These are phyloP conservation scores for Aspergillus texensis DNA, from an alignment of 2,329 filamentous ascomycete genomes.

Conservation along the genomic window DNA sequence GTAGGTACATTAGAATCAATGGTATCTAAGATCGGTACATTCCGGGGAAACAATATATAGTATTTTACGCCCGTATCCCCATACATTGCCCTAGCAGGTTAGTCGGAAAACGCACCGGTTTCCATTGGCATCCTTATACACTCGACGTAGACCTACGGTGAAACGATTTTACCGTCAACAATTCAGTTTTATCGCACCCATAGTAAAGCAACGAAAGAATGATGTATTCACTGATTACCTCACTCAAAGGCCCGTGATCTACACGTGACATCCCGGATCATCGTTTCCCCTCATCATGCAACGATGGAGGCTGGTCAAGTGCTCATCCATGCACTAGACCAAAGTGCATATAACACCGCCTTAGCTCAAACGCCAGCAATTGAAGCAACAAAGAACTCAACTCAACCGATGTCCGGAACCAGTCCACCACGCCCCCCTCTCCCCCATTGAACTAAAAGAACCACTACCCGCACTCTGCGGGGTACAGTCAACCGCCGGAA, in stretches of 20 bases:
- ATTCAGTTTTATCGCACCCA: neutral
- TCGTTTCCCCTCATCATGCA: conserved; percentile 3
- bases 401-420: neutral
- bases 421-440: neutral
- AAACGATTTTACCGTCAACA: neutral
- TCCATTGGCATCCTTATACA: neutral
- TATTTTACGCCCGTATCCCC: neutral
- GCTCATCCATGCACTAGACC: neutral
- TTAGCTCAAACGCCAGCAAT: neutral
- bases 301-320: conserved; percentile 1
- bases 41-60: neutral
- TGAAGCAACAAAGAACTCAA: neutral
- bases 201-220: neutral
- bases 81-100: neutral
- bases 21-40: neutral
- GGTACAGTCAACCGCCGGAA: neutral
- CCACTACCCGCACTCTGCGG: conserved; percentile 1
- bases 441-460: neutral
- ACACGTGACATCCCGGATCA: conserved; percentile 7
- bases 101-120: neutral
- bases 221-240: neutral
- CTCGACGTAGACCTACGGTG: neutral
- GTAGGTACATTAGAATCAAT: neutral
- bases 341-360: neutral
- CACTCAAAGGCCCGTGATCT: neutral